Conservation (phyloP, 2,329 filamentous ascomycete species). For the Biscogniauxia marginata region DNA sequence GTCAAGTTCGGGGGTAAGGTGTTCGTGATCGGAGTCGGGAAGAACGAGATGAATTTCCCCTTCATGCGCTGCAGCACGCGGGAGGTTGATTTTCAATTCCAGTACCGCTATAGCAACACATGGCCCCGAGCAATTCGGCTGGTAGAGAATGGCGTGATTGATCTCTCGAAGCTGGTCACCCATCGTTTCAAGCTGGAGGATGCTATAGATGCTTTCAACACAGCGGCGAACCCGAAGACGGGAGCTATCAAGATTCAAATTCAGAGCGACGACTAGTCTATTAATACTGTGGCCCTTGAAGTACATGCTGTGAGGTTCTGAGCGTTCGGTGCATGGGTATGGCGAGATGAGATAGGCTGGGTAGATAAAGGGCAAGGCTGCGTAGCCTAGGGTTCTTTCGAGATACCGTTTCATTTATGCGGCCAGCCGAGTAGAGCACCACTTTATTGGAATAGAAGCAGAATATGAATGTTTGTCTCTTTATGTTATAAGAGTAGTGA, state of each 20-base stretch:
- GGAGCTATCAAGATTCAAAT: slow-evolving; percentile 99
- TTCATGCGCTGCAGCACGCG: slow-evolving; percentile 91
- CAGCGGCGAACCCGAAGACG: slow-evolving; percentile 81
- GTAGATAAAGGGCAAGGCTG: too few relatives aligned
- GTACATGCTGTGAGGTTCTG: too few relatives aligned
- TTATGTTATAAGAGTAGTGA: too few relatives aligned
- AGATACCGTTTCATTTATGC: too few relatives aligned
- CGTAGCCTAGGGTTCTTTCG: too few relatives aligned
- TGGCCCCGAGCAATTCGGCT: slow-evolving; percentile 93
- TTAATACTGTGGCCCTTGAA: too few relatives aligned
- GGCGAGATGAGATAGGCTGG: not conserved
- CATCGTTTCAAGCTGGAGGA: slow-evolving; percentile 86
- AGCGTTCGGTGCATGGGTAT: not conserved
- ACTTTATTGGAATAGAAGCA: too few relatives aligned
- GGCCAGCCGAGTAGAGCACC: too few relatives aligned
- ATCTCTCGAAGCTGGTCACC: slow-evolving; percentile 79
- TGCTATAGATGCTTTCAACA: slow-evolving; percentile 85
- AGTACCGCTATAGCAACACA: slow-evolving; percentile 94
- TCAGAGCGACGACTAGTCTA: slow-evolving; percentile 61
- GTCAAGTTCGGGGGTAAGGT: slow-evolving; percentile 96
- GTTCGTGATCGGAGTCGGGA: slow-evolving; percentile 93
- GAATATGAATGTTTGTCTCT: too few relatives aligned
- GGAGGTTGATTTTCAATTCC: slow-evolving; percentile 93
- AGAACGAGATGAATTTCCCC: slow-evolving; percentile 91
- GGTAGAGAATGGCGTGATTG: slow-evolving; percentile 79